These are phyloP conservation scores for Epichloe elymi DNA, from an alignment of 2,329 filamentous ascomycete species.

Conservation along the genomic window DNA sequence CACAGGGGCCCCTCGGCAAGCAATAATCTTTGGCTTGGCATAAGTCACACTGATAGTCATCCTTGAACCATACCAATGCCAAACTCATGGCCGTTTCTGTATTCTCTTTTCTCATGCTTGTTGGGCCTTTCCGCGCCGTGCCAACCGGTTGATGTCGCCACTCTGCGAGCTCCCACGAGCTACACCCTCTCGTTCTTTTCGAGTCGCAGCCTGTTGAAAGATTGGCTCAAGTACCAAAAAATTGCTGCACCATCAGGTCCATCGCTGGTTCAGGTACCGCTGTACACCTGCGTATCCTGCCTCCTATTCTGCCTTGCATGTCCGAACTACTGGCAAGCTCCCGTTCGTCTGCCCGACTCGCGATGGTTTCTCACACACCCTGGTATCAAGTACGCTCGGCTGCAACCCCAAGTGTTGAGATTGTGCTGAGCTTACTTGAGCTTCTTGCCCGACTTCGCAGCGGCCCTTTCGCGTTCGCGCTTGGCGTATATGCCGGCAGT, in stretches of 20 bases:
- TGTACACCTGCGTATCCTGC: too few relatives aligned
- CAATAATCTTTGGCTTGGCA: too few relatives aligned
- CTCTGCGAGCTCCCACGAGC: background rate
- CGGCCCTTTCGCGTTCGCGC: conserved; percentile 49
- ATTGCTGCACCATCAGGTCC: too few relatives aligned
- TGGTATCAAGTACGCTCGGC: background rate
- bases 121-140: background rate
- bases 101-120: too few relatives aligned
- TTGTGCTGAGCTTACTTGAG: conserved; percentile 24
- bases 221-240: background rate
- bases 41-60: too few relatives aligned
- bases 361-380: background rate
- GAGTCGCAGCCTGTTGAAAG: conserved; percentile 10
- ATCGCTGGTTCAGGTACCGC: too few relatives aligned
- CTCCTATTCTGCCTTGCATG: too few relatives aligned
- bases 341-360: background rate
- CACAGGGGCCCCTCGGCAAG: too few relatives aligned
- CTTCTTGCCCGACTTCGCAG: conserved; percentile 36
- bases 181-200: background rate
- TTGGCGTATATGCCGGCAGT: conserved; percentile 87
- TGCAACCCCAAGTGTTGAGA: background rate
- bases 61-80: too few relatives aligned
- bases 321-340: background rate
- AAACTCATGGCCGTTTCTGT: too few relatives aligned
- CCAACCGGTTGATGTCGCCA: conserved; percentile 5